phyloP scores from a whole-genome alignment of 1,139 yeast species.

The Wickerhamomyces sp. region DNA sequence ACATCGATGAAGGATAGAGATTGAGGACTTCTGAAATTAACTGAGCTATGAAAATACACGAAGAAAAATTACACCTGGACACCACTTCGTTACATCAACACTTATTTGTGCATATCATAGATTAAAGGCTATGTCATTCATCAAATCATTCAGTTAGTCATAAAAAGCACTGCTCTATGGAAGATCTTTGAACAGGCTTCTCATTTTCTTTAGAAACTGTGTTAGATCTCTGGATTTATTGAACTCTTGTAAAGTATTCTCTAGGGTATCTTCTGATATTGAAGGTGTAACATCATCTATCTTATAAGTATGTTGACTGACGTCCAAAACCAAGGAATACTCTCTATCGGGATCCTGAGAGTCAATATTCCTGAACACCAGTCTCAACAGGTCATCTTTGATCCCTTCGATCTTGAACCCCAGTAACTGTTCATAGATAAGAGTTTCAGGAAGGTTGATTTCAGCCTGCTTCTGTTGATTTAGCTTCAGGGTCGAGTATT shows the following conservation, averaged over 20 bases:
- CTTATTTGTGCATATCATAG: too few relatives aligned
- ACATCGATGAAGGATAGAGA: too few relatives aligned
- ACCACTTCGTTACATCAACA: background rate
- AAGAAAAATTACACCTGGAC: background rate
- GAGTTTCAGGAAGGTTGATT: conserved; percentile 32
- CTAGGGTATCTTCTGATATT: conserved; percentile 26
- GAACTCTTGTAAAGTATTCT: conserved; percentile 28
- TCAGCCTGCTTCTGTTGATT: conserved; percentile 32
- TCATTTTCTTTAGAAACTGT: conserved; percentile 33
- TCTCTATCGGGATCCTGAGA: conserved; percentile 34
- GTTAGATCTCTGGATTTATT: conserved; percentile 36
- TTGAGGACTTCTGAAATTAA: too few relatives aligned
- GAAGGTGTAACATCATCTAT: conserved; percentile 32
- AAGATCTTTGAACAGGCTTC: conserved; percentile 23
- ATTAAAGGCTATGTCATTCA: too few relatives aligned
- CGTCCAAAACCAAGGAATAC: conserved; percentile 35
- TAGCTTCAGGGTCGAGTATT: conserved; percentile 24
- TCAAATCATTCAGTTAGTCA: background rate
- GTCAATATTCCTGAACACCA: conserved; percentile 41
- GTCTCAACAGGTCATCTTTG: conserved; percentile 32
- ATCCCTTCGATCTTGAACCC: conserved; percentile 43
- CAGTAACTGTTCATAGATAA: conserved; percentile 39
- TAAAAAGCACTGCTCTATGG: background rate
- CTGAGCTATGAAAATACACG: too few relatives aligned
- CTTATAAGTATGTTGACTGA: conserved; percentile 33